Conservation (phyloP, 225 moss, liverwort and hornwort genomes). For the Climacium dendroides region DNA sequence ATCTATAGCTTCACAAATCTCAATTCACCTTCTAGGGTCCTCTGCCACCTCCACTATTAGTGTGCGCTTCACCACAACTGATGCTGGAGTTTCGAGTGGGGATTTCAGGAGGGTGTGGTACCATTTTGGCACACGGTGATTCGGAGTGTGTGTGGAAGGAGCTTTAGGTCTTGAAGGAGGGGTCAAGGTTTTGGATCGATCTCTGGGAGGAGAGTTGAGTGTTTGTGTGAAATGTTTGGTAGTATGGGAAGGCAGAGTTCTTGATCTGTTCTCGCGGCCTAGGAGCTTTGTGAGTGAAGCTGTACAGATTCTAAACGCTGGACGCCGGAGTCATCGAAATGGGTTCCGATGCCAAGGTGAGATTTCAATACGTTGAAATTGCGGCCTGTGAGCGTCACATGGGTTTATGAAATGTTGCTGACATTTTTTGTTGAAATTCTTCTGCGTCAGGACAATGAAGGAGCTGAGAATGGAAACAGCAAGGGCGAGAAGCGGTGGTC, state of each 20-base stretch:
- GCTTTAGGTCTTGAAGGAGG: not conserved
- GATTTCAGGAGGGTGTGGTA: too few species aligned
- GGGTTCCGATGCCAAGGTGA: conserved; percentile 14
- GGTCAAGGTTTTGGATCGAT: not conserved
- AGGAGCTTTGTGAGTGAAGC: not conserved
- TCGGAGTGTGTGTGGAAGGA: not conserved
- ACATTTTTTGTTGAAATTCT: not conserved
- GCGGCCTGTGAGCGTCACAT: not conserved
- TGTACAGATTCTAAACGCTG: not conserved
- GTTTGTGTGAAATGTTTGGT: not conserved
- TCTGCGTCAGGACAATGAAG: not conserved
- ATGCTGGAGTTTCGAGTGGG: too few species aligned
- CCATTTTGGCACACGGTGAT: too few species aligned
- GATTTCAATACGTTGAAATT: not conserved
- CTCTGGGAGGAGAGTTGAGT: not conserved
- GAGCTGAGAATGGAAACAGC: not conserved
- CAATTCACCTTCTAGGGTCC: not conserved
- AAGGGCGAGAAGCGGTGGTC: conserved; percentile 61
- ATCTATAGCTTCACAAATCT: not conserved
- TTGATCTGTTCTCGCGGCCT: not conserved
- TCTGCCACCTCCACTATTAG: too few species aligned
- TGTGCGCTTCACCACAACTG: not conserved
- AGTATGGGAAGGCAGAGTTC: not conserved
- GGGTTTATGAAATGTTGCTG: not conserved
- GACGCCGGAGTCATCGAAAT: not conserved